Percentiles rank a stretch among this genome's conserved stretches.
Conservation (phyloP, 768 basidiomycete species). For the Pleurotus pulmonarius region DNA sequence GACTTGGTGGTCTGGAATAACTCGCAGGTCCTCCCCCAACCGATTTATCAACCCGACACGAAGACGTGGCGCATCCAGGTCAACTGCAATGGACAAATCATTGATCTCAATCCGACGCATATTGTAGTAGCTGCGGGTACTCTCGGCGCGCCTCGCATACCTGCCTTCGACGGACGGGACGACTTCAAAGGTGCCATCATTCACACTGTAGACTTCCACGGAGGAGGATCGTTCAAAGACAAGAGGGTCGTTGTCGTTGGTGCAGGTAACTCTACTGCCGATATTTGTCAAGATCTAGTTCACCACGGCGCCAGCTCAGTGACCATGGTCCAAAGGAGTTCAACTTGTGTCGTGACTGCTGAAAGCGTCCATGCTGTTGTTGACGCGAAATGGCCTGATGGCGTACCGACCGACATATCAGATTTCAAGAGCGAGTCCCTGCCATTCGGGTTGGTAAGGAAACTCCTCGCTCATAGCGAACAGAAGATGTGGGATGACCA, state of each 20-base stretch:
- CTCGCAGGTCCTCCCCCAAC: conserved; percentile 24
- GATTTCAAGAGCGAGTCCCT: conserved; percentile 22
- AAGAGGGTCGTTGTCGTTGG: conserved; percentile 37
- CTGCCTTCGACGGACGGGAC: conserved; percentile 19
- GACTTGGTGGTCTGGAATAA: conserved; percentile 42
- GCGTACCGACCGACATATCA: conserved; percentile 14
- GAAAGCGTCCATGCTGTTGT: conserved; percentile 1
- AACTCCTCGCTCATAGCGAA: conserved; percentile 13
- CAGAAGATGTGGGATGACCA: conserved; percentile 23
- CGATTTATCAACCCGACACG: conserved; percentile 26
- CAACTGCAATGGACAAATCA: conserved; percentile 19
- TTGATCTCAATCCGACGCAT: conserved; percentile 32
- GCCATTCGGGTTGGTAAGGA: conserved; percentile 21
- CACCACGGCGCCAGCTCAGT: conserved; percentile 26
- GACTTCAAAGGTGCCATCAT: conserved; percentile 26
- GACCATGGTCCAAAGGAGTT: conserved; percentile 40
- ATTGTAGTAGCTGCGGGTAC: conserved; percentile 36
- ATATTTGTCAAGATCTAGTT: conserved; percentile 33
- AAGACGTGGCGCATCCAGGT: conserved; percentile 33
- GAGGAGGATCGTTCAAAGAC: conserved; percentile 23
- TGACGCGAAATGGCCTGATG: conserved; percentile 16
- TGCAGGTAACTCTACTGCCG: conserved; percentile 35
- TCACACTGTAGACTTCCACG: conserved; percentile 29
- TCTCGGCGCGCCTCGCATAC: conserved; percentile 29
- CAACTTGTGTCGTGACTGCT: conserved; percentile 27